A percentile compares a stretch with the other conserved stretches of the same genome.
These are phyloP conservation scores for Cicer arietinum DNA, from an alignment of 306 rosid species.

Conservation along the genomic window DNA sequence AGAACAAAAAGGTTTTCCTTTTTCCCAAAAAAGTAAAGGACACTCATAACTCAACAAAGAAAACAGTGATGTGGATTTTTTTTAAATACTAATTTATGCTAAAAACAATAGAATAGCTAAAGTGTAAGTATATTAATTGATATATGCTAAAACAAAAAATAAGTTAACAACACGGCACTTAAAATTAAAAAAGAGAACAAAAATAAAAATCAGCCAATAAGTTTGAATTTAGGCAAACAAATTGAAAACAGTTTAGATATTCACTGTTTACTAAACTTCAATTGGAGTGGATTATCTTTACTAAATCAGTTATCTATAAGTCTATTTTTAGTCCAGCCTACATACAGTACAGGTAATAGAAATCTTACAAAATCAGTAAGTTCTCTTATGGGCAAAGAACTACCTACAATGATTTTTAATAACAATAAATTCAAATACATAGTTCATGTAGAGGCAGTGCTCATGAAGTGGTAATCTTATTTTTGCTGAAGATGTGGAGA, in stretches of 20 bases:
- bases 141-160: constrained; percentile 35
- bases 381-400: background rate
- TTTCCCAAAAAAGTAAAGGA: too few species aligned
- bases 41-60: too few species aligned
- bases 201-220: constrained; percentile 2
- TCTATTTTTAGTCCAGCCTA: background rate
- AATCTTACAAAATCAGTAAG: background rate
- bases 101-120: background rate
- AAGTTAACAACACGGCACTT: constrained; percentile 14
- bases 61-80: too few species aligned
- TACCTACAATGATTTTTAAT: background rate
- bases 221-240: constrained; percentile 4
- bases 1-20: background rate
- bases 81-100: constrained; percentile 9
- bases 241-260: background rate
- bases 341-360: background rate
- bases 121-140: constrained; percentile 19
- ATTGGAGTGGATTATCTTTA: background rate
- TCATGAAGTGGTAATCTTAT: background rate
- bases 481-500: background rate
- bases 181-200: background rate
- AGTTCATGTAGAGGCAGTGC: background rate
- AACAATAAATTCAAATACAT: background rate
- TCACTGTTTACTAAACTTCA: background rate
- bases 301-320: background rate